Evolutionary conservation across 225 moss, liverwort and hornwort species (phyloP).

Genomic region (Pleurozium schreberi): DNA sequence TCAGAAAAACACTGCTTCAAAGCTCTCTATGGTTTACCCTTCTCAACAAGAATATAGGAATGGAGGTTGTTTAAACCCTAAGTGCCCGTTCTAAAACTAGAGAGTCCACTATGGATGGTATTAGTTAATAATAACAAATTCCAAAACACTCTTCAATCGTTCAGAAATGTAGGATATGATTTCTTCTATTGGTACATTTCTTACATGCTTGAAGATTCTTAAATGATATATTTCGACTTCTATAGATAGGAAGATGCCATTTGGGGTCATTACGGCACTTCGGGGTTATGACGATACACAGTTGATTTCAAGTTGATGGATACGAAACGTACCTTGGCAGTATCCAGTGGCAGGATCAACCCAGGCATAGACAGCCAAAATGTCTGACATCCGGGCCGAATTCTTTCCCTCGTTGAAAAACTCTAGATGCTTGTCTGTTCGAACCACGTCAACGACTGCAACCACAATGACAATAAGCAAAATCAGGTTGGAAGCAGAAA

Average conservation of each 20-base stretch:
- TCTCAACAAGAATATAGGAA: neutral
- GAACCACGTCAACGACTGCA: conserved; percentile 78
- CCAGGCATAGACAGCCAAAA: conserved; percentile 92
- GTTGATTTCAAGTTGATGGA: neutral
- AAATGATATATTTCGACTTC: neutral
- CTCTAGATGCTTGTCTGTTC: conserved; percentile 81
- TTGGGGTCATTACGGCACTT: neutral
- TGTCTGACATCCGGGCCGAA: conserved; percentile 91
- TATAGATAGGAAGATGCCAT: neutral
- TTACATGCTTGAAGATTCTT: neutral
- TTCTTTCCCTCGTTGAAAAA: conserved; percentile 74
- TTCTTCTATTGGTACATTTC: neutral
- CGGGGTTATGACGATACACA: neutral
- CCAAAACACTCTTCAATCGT: neutral
- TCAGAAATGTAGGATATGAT: neutral
- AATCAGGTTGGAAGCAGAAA: conserved; percentile 2
- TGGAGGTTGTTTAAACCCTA: neutral
- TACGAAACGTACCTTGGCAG: conserved; percentile 55
- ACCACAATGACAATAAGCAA: conserved; percentile 10
- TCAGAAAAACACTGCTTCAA: neutral
- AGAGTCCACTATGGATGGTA: neutral
- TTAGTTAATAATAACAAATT: neutral
- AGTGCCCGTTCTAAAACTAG: neutral
- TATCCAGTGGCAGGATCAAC: conserved; percentile 83
- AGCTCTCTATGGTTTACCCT: neutral